These are phyloP conservation scores for Picea sitchensis DNA, from an alignment of 75 land plant genomes.

Conservation along the genomic window DNA sequence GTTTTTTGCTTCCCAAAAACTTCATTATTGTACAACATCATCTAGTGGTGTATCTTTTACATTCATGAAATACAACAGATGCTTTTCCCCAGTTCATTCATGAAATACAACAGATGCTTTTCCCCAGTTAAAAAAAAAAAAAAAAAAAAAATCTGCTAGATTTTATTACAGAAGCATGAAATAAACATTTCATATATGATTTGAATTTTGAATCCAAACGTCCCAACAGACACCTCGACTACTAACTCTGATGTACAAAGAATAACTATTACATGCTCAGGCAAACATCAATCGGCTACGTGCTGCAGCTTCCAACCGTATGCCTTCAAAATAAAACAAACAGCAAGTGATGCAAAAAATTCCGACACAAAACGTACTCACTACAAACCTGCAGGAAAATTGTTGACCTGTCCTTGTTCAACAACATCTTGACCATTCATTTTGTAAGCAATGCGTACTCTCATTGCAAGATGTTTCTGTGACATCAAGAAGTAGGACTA, in stretches of 20 bases:
- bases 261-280: slow-evolving; percentile 10
- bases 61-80: too few relatives aligned
- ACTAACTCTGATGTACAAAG: slow-evolving; percentile 1
- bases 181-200: too few relatives aligned
- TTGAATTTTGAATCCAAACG: too few relatives aligned
- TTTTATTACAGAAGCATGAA: too few relatives aligned
- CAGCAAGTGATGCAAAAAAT: not conserved
- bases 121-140: too few relatives aligned
- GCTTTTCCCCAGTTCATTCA: too few relatives aligned
- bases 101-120: too few relatives aligned
- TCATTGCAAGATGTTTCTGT: slow-evolving; percentile 96
- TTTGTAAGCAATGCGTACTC: slow-evolving; percentile 79
- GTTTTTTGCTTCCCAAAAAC: too few relatives aligned
- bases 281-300: not conserved
- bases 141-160: too few relatives aligned
- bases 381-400: slow-evolving; percentile 85
- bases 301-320: not conserved
- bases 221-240: too few relatives aligned
- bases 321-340: not conserved
- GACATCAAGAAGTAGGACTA: slow-evolving; percentile 8
- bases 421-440: slow-evolving; percentile 60
- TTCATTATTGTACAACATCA: too few relatives aligned
- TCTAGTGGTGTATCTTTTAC: too few relatives aligned
- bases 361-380: not conserved
- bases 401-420: slow-evolving; percentile 93